phyloP scores from a whole-genome alignment of 106 monocot species.

The Alisma plantagoaquatica region DNA sequence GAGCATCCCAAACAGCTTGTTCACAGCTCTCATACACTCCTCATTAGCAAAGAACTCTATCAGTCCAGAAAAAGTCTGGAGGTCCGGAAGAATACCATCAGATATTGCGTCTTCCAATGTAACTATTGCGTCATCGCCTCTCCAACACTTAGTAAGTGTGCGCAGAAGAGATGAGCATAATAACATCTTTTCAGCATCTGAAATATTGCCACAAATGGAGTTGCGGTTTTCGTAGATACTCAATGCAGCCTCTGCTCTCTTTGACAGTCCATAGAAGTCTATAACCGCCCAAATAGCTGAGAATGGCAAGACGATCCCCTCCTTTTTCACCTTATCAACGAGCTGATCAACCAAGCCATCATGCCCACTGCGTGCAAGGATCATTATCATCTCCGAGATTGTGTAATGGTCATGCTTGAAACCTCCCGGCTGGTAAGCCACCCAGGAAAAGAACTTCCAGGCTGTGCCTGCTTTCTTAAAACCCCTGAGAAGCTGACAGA shows the following conservation, averaged over 20 bases:
- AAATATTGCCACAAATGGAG: slow-evolving; percentile 37
- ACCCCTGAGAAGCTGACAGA: slow-evolving; percentile 74
- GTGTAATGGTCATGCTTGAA: slow-evolving; percentile 63
- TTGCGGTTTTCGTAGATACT: slow-evolving; percentile 36
- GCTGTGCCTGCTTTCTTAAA: slow-evolving; percentile 70
- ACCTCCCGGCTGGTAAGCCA: slow-evolving; percentile 50
- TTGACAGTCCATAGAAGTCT: slow-evolving; percentile 74
- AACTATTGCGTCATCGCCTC: slow-evolving; percentile 33
- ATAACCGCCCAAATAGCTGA: slow-evolving; percentile 47
- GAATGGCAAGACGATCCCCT: slow-evolving; percentile 74
- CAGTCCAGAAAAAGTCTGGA: slow-evolving; percentile 76
- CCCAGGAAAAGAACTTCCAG: slow-evolving; percentile 94
- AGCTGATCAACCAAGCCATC: slow-evolving; percentile 46
- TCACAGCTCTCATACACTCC: slow-evolving; percentile 57
- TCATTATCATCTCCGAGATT: slow-evolving; percentile 56
- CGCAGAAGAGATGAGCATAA: slow-evolving; percentile 55
- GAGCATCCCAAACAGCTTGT: slow-evolving; percentile 53
- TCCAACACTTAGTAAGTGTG: slow-evolving; percentile 50
- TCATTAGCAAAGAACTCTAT: slow-evolving; percentile 57
- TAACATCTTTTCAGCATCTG: slow-evolving; percentile 21
- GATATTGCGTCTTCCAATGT: slow-evolving; percentile 57
- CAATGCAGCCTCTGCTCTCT: slow-evolving; percentile 46
- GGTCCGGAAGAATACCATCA: slow-evolving; percentile 31
- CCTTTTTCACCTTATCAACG: slow-evolving; percentile 47
- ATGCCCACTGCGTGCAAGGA: slow-evolving; percentile 58